phyloP scores from a whole-genome alignment of 768 basidiomycete genomes.

The Agaricus sinodeliciosus region DNA sequence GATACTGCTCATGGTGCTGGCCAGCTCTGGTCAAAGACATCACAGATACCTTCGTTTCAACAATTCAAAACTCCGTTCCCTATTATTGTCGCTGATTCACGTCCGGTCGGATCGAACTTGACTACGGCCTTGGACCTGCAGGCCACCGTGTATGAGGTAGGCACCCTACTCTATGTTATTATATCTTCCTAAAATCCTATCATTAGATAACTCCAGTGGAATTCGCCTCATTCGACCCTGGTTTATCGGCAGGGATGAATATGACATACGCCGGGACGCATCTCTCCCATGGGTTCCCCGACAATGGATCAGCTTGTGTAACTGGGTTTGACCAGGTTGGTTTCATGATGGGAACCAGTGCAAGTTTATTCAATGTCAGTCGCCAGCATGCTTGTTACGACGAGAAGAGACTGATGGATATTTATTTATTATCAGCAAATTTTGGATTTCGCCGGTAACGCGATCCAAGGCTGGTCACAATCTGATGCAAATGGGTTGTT shows the following conservation, averaged over 20 bases:
- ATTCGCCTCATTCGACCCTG: conserved; percentile 70
- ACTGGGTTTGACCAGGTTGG: conserved; percentile 68
- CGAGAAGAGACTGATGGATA: not conserved
- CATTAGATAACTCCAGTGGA: conserved; percentile 55
- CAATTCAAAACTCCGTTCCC: conserved; percentile 55
- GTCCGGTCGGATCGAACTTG: conserved; percentile 36
- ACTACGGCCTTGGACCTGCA: conserved; percentile 33
- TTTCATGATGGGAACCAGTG: conserved; percentile 72
- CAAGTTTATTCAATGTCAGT: conserved; percentile 58
- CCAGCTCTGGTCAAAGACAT: conserved; percentile 57
- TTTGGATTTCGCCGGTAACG: conserved; percentile 37
- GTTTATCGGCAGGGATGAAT: conserved; percentile 63
- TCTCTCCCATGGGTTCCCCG: conserved; percentile 48
- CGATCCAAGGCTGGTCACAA: conserved; percentile 30
- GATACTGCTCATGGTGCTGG: conserved; percentile 64
- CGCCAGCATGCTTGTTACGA: not conserved
- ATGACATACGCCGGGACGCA: conserved; percentile 59
- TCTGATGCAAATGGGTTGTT: conserved; percentile 34
- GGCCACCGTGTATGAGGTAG: conserved; percentile 54
- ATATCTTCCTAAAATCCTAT: not conserved
- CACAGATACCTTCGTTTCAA: conserved; percentile 43
- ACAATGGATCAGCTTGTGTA: conserved; percentile 54
- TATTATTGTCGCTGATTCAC: conserved; percentile 53
- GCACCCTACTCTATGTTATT: conserved; percentile 3
- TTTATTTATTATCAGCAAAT: conserved; percentile 31